Percentiles rank a stretch among this genome's conserved stretches.
Evolutionary conservation across 768 basidiomycete genomes (phyloP).

Genomic region (Hericium alpestre): DNA sequence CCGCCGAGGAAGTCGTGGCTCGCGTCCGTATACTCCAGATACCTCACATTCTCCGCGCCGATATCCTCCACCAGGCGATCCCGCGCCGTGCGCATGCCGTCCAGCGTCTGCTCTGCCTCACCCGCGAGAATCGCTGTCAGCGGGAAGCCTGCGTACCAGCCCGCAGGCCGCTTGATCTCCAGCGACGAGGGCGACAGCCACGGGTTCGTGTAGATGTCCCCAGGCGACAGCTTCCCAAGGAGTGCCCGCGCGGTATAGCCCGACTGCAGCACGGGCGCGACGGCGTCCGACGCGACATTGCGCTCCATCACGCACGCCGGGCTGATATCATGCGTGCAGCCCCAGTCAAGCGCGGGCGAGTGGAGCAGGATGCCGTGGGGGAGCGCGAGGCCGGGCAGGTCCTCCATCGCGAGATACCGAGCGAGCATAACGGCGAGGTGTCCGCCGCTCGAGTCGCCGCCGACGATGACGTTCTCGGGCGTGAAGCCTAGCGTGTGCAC

Average conservation of each 20-base stretch:
- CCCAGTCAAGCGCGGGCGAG: slow-evolving; percentile 6
- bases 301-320: slow-evolving; percentile 3
- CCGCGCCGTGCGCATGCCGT: slow-evolving; percentile 23
- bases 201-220: slow-evolving; percentile 3
- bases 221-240: slow-evolving; percentile 7
- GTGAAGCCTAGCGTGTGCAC: slow-evolving; percentile 39
- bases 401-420: slow-evolving; percentile 38
- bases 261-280: slow-evolving; percentile 1
- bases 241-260: slow-evolving; percentile 6
- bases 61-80: slow-evolving; percentile 22
- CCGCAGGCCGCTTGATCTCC: neutral
- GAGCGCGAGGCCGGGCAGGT: neutral
- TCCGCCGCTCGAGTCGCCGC: slow-evolving; percentile 71
- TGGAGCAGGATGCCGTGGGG: slow-evolving; percentile 5
- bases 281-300: slow-evolving; percentile 4
- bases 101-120: slow-evolving; percentile 24
- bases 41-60: slow-evolving; percentile 18
- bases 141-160: slow-evolving; percentile 21
- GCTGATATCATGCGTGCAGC: slow-evolving; percentile 1
- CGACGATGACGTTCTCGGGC: slow-evolving; percentile 50
- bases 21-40: slow-evolving; percentile 20
- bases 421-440: slow-evolving; percentile 58
- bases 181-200: slow-evolving; percentile 13
- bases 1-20: slow-evolving; percentile 19
- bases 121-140: slow-evolving; percentile 23